Percentiles rank a stretch among this genome's conserved stretches.
Conservation (phyloP, 495 filamentous ascomycete species). For the Xylaria flabelliformis region DNA sequence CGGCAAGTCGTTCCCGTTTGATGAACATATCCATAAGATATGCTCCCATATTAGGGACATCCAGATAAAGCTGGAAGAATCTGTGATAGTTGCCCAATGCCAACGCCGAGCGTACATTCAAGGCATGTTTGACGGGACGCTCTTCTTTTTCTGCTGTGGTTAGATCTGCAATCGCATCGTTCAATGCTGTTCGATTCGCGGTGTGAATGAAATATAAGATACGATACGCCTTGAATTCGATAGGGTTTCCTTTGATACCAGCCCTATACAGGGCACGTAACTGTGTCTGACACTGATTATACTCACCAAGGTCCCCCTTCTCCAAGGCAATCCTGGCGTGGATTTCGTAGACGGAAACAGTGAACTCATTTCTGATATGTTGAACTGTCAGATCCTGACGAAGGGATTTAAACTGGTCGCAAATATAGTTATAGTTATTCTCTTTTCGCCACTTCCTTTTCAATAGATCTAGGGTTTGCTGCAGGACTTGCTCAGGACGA, state of each 20-base stretch:
- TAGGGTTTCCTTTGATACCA: slow-evolving; percentile 85
- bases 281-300: slow-evolving; percentile 99
- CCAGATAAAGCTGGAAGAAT: slow-evolving; percentile 93
- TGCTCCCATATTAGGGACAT: slow-evolving; percentile 95
- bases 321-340: slow-evolving; percentile 98
- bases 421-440: slow-evolving; percentile 94
- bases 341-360: slow-evolving; percentile 93
- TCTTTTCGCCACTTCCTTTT: slow-evolving; percentile 95
- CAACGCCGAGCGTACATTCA: slow-evolving; percentile 88
- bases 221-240: slow-evolving; percentile 99
- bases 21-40: slow-evolving; percentile 99
- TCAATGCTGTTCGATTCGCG: slow-evolving; percentile 97
- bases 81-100: slow-evolving; percentile 95
- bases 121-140: slow-evolving; percentile 83
- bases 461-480: slow-evolving; percentile 82
- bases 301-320: slow-evolving; percentile 99
- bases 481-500: slow-evolving; percentile 80
- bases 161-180: slow-evolving; percentile 97
- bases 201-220: slow-evolving; percentile 99
- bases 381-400: slow-evolving; percentile 98
- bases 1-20: slow-evolving; percentile 87
- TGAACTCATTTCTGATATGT: slow-evolving; percentile 94
- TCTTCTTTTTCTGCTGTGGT: slow-evolving; percentile 92
- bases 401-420: slow-evolving; percentile 98
- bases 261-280: slow-evolving; percentile 86